phyloP scores from a whole-genome alignment of 257 asterid genomes.

The Euphrasia confusa region DNA sequence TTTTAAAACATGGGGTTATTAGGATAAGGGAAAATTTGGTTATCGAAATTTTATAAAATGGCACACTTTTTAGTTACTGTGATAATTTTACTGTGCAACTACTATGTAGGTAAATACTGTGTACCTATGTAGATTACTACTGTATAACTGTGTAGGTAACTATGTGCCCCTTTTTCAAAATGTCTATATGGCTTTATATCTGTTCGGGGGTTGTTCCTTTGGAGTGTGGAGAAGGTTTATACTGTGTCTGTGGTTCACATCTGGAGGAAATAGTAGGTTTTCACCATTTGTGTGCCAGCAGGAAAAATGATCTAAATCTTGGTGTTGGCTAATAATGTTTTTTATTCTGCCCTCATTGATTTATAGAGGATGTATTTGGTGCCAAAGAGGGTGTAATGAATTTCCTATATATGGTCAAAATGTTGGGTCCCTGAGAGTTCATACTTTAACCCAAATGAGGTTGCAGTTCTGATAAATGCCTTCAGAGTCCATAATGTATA shows the following conservation, averaged over 20 bases:
- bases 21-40: too few species aligned
- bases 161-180: too few species aligned
- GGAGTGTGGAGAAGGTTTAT: neutral
- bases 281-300: neutral
- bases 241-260: neutral
- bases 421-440: neutral
- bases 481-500: neutral
- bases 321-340: neutral
- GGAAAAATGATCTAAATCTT: neutral
- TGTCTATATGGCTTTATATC: neutral
- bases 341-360: neutral
- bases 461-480: neutral
- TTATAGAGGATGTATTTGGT: neutral
- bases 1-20: neutral
- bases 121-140: too few species aligned
- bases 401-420: neutral
- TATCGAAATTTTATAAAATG: too few species aligned
- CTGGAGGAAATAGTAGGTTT: neutral
- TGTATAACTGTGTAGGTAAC: too few species aligned
- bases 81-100: too few species aligned
- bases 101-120: too few species aligned
- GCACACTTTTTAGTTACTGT: too few species aligned
- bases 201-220: neutral
- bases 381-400: neutral
- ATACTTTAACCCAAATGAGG: neutral